These are phyloP conservation scores for Corymbia citriodora DNA, from an alignment of 441 rosid species.

Conservation along the genomic window DNA sequence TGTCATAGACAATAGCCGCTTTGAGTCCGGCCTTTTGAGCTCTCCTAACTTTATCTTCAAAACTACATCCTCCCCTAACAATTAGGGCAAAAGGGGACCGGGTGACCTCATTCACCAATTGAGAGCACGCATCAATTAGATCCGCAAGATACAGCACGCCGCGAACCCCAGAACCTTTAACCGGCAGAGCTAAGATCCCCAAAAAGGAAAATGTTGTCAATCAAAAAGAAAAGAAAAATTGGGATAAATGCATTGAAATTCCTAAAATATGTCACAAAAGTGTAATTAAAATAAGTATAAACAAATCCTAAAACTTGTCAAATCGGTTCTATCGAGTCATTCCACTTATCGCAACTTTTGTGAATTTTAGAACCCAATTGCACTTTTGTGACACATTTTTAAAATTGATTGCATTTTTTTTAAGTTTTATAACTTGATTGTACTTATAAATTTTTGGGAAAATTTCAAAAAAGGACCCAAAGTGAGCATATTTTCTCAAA, in stretches of 20 bases:
- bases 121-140: constrained; percentile 76
- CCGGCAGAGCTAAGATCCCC: constrained; percentile 46
- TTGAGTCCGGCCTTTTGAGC: constrained; percentile 77
- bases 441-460: no score
- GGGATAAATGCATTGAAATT: neutral
- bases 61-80: constrained; percentile 80
- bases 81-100: constrained; percentile 48
- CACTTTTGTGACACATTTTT: no score
- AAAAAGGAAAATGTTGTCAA: constrained; percentile 1
- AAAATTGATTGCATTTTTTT: no score
- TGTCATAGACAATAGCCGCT: constrained; percentile 76
- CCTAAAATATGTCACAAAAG: no score
- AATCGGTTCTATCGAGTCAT: neutral
- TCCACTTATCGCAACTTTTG: no score
- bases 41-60: constrained; percentile 71
- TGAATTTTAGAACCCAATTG: accelerated
- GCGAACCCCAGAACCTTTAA: constrained; percentile 56
- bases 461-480: no score
- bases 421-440: accelerated
- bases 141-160: constrained; percentile 56
- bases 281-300: accelerated
- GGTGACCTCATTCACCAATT: constrained; percentile 40
- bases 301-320: no score
- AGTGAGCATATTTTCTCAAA: no score
- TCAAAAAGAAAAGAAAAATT: neutral